Evolutionary conservation across 257 asterid genomes (phyloP), one percentile per base, ranked within the genome.

Genomic region (Lycium barbarum): DNA sequence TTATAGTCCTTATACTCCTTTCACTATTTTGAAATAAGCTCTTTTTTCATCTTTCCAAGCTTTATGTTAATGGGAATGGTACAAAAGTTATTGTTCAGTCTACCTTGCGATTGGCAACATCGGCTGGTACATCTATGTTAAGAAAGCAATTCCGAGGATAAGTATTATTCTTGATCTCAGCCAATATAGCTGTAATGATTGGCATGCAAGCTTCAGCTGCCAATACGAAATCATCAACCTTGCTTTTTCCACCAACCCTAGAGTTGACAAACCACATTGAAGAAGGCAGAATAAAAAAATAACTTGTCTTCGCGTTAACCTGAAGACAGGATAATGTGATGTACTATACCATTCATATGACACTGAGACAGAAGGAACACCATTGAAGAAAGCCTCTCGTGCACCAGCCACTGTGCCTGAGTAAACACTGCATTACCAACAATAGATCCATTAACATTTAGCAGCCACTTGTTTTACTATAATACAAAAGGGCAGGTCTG

Each of bases 381-480:
- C 95, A 88, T 90, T 87, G 55, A 96, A 89, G 88, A 91, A 95
- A 36, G 97, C 98, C 89, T 96, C 98, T 5, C 99, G 93, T 35
- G 99, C 99, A 84, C 99, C 99, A 57, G 95, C 99, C 35, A 96
- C 98, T 7, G 98, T 96, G 84, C 98, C 99, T 33, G 99, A 96
- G 88, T 95, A 94, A 82, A 90, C 84, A 82, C 99, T 96, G 95
- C 89, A 89, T 81, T 79, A 79, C 82, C 59, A 89, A 83, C 13
- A 72, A 45, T n/a, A 3, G 57, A 72, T 72, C 33, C 80, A 72
- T 72, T 2, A 72, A 45, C 38, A n/a, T 72, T 72, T 9, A 72
- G 80, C 36, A 45, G 35, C 18, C 9, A 2, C 58, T n/a, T 0
- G 10, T 45, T 45, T 72, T 45, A 72, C 58, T 45, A 72, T 45